Evolutionary conservation across 164 flowering plant genomes (phyloP).

Genomic region (Sextonia rubra): DNA sequence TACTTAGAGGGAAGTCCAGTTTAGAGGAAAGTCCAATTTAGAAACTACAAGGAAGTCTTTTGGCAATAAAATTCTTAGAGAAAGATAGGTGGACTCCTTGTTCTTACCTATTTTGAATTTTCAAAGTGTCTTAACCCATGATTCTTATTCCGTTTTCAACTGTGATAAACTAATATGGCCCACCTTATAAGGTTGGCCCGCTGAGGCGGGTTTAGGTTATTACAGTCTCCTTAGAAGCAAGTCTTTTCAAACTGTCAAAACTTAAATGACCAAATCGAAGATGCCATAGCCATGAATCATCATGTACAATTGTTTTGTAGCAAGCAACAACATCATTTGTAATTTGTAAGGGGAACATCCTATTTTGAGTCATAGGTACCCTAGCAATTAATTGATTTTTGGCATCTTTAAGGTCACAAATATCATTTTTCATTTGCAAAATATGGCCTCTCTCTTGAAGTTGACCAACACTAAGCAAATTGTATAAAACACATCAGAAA

Average conservation of each 20-base stretch:
- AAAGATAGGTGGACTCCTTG: too few species aligned
- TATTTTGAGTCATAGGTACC: conserved; percentile 10
- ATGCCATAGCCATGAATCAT: conserved; percentile 11
- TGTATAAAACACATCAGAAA: conserved; percentile 7
- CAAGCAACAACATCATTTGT: not conserved
- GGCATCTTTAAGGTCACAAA: not conserved
- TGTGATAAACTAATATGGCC: too few species aligned
- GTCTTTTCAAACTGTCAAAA: conserved; percentile 6
- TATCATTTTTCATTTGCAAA: not conserved
- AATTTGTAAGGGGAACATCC: conserved; percentile 7
- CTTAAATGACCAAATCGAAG: conserved; percentile 6
- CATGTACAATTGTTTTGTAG: not conserved
- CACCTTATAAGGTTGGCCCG: too few species aligned
- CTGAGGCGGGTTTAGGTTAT: too few species aligned
- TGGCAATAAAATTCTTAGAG: too few species aligned
- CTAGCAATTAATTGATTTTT: not conserved
- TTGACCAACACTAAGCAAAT: conserved; percentile 7
- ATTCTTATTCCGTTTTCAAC: too few species aligned
- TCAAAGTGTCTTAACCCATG: too few species aligned
- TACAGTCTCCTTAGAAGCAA: not conserved
- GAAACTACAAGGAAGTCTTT: too few species aligned
- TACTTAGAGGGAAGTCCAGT: too few species aligned
- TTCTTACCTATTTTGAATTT: too few species aligned
- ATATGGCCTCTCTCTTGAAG: conserved; percentile 10
- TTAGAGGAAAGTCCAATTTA: too few species aligned